These are phyloP conservation scores for Aspergillus sp. DNA, from an alignment of 2,329 filamentous ascomycete species.

Conservation along the genomic window DNA sequence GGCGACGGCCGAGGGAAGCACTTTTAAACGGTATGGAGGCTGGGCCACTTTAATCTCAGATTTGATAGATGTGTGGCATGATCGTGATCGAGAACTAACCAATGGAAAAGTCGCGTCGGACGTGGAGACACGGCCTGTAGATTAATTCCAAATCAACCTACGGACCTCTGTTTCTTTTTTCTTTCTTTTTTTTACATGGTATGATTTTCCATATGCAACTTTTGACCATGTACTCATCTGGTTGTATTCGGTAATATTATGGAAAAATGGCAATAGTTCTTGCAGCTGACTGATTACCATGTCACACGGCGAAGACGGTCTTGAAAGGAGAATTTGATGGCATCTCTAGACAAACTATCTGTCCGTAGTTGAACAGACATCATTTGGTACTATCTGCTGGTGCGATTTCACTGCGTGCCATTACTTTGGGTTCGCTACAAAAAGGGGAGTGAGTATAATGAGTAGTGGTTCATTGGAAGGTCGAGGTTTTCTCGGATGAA, in stretches of 20 bases:
- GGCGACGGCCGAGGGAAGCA: not conserved
- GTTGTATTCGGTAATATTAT: no score
- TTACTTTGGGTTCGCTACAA: not conserved
- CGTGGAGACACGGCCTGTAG: conserved; percentile 8
- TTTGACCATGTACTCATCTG: no score
- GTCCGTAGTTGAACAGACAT: no score
- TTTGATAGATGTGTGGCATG: conserved; percentile 14
- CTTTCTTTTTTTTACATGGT: not conserved
- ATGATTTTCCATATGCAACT: not conserved
- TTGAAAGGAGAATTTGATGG: no score
- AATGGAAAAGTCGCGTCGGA: not conserved
- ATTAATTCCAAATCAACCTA: conserved; percentile 13
- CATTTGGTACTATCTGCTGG: not conserved
- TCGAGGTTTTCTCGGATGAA: no score
- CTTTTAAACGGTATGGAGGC: not conserved
- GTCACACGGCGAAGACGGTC: no score
- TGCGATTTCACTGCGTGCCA: not conserved
- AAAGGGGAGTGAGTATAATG: not conserved
- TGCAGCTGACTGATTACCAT: not conserved
- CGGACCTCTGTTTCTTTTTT: not conserved
- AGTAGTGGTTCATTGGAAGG: not conserved
- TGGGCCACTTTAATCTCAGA: not conserved
- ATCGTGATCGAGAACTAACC: conserved; percentile 2
- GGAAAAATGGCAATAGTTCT: not conserved
- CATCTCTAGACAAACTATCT: no score